Percentiles rank a stretch among this genome's conserved stretches.
These are phyloP conservation scores for Thalassiosira ordinaria DNA, from an alignment of 352 stramenopile genomes.

Conservation along the genomic window DNA sequence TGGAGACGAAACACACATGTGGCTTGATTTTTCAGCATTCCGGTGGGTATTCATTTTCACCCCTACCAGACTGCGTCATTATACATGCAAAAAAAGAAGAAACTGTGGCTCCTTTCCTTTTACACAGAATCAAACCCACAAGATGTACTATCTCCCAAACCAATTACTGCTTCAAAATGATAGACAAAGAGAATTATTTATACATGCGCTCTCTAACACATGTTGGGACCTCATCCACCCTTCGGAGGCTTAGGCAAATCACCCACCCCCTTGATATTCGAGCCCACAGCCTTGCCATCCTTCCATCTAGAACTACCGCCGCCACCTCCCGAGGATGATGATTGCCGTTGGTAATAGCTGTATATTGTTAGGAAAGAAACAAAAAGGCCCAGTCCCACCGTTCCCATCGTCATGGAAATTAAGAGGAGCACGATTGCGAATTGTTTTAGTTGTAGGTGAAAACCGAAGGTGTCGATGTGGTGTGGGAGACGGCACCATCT, in stretches of 20 bases:
- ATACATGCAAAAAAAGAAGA: no score
- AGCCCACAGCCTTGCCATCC: slow-evolving; percentile 50
- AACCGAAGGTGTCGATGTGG: slow-evolving; percentile 52
- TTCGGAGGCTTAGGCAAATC: slow-evolving; percentile 54
- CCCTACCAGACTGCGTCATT: no score
- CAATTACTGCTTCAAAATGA: neutral
- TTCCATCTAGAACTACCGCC: slow-evolving; percentile 32
- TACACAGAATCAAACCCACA: no score
- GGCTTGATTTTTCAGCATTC: no score
- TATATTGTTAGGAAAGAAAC: slow-evolving; percentile 46
- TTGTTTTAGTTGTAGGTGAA: slow-evolving; percentile 56
- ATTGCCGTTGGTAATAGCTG: slow-evolving; percentile 47
- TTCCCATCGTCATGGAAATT: slow-evolving; percentile 47
- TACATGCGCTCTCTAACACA: slow-evolving; percentile 55
- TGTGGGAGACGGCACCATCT: slow-evolving; percentile 28
- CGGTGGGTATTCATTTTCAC: no score
- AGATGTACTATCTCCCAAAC: no score
- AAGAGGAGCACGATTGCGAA: slow-evolving; percentile 53
- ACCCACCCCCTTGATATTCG: slow-evolving; percentile 57
- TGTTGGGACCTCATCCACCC: slow-evolving; percentile 59
- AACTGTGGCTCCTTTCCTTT: no score
- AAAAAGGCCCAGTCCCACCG: slow-evolving; percentile 43
- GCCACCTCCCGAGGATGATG: slow-evolving; percentile 10
- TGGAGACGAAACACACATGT: no score
- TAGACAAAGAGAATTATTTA: slow-evolving; percentile 45